These are phyloP conservation scores for Chytriomyces sp. DNA, from an alignment of 192 early-diverging fungal species.

Conservation along the genomic window DNA sequence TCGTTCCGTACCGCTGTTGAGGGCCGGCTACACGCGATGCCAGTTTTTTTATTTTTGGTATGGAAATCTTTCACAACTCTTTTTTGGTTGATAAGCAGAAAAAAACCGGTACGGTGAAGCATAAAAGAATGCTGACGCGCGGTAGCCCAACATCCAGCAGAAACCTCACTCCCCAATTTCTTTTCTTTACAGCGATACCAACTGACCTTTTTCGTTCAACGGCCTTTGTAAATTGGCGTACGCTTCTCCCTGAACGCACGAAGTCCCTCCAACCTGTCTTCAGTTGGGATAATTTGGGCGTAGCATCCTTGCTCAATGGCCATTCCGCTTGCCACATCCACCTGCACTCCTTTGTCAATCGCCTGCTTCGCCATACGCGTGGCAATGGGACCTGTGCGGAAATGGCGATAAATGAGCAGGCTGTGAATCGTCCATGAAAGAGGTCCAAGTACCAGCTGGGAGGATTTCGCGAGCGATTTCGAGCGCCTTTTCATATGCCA, in stretches of 20 bases:
- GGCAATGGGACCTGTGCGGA: slow-evolving; percentile 77
- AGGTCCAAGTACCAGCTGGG: slow-evolving; percentile 43
- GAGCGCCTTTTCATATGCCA: slow-evolving; percentile 71
- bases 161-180: too few species aligned
- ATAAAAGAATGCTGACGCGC: too few species aligned
- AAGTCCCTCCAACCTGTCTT: slow-evolving; percentile 90
- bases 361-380: slow-evolving; percentile 90
- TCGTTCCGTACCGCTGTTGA: too few species aligned
- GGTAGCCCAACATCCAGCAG: too few species aligned
- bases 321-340: slow-evolving; percentile 82
- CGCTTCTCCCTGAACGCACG: slow-evolving; percentile 83
- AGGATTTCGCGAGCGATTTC: slow-evolving; percentile 80
- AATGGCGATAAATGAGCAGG: not conserved
- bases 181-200: too few species aligned
- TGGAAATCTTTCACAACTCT: too few species aligned
- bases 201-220: slow-evolving; percentile 42
- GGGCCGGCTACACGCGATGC: too few species aligned
- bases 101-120: too few species aligned
- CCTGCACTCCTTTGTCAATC: slow-evolving; percentile 78
- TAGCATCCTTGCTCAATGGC: slow-evolving; percentile 95
- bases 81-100: too few species aligned
- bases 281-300: slow-evolving; percentile 90
- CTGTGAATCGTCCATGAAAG: not conserved
- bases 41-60: too few species aligned
- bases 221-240: slow-evolving; percentile 77